Base-by-base conservation (phyloP, 805 yeast genomes). In the Saitoella complicata region DNA sequence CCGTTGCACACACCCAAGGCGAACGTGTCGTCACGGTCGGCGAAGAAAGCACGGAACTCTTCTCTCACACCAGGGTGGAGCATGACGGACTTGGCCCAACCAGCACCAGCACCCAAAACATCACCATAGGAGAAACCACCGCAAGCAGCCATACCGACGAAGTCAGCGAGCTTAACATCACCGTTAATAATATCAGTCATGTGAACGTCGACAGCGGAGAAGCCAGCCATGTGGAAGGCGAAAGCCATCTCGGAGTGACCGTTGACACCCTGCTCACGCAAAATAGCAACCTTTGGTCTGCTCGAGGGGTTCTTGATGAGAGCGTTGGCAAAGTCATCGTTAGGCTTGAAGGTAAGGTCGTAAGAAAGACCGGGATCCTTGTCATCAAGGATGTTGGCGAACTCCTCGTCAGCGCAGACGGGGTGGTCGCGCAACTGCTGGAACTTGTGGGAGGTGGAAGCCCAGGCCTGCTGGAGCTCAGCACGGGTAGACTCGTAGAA, bases 71-170 rank as follows among this genome's bases (percentile, higher is more conserved):
- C 68, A 35, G 75, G 83, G 59, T 88, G 80, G 72, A 78, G 86
- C 52, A 91, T 66, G 7, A 91, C 94, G 11, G 96, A 84, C 58
- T 85, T 86, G 47, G 98, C 98, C 98, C 98, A 91, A 47, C 98
- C 98, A 44, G 88, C 81, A 60, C 95, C 98, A 34, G 98, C 98
- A 54, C 98, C 98, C 48, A 91, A 70, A 41, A 91, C 98, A 65
- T 91, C 98, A 71, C 98, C 98, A 58, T 87, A 91, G 1, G 96
- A 85, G 70, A 91, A 91, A 10, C 98, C 98, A 64, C 98, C 98
- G 67, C 98, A 93, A 3, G 97, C 97, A 38, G 96, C 97, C 41
- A 91, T 55, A 50, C 98, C 98, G 42, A 79, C 84, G 63, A 91
- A 91, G 39, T 75, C 80, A 56, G 76, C 78, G 51, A 91, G 70